Evolutionary conservation across 352 stramenopile species (phyloP).

Genomic region (Phytophthora tentaculata): DNA sequence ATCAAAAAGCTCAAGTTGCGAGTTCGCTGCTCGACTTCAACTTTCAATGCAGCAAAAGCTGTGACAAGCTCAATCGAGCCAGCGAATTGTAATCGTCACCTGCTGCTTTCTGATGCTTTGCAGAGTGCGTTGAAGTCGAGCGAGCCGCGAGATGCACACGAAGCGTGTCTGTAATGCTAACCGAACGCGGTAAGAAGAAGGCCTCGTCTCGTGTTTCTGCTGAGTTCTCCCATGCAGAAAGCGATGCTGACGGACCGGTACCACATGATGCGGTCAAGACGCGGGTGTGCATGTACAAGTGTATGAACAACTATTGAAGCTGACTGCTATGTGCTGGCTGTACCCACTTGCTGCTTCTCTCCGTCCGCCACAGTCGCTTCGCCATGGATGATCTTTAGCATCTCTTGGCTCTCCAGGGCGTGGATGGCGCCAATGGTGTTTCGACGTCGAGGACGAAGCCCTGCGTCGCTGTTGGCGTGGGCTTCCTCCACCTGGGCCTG

Average conservation of each 20-base stretch:
- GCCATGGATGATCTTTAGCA: conserved; percentile 41
- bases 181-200: conserved; percentile 6
- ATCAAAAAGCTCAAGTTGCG: not conserved
- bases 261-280: conserved; percentile 1
- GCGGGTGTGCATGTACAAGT: not conserved
- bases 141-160: conserved; percentile 15
- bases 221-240: conserved; percentile 5
- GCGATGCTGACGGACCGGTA: conserved; percentile 1
- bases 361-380: conserved; percentile 8
- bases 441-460: conserved; percentile 24
- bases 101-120: conserved; percentile 25
- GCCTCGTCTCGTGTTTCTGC: conserved; percentile 23
- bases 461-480: conserved; percentile 10
- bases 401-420: conserved; percentile 65
- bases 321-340: conserved; percentile 12
- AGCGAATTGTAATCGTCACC: conserved; percentile 10
- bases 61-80: conserved; percentile 21
- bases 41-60: conserved; percentile 3
- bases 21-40: conserved; percentile 19
- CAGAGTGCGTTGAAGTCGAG: conserved; percentile 6
- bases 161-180: conserved; percentile 10
- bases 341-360: conserved; percentile 18
- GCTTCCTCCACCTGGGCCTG: conserved; percentile 26
- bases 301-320: not conserved
- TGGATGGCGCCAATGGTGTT: conserved; percentile 63